Percentiles rank a stretch among this genome's conserved stretches.
Evolutionary conservation across 495 filamentous ascomycete genomes (phyloP).

Genomic region (Penicillium fimorum): DNA sequence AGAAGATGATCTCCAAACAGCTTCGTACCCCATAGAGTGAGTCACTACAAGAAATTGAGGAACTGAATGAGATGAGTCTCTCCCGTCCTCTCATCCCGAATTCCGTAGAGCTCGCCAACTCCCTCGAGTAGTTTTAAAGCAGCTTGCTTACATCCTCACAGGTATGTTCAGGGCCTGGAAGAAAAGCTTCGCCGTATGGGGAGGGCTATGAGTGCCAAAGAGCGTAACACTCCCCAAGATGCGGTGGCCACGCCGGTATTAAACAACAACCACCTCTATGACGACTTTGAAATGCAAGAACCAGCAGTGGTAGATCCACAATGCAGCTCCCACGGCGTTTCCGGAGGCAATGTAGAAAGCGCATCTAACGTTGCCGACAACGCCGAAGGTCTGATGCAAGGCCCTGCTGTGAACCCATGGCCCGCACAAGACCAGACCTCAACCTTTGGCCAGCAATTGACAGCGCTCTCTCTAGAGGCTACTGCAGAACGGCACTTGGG

Average conservation of each 20-base stretch:
- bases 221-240: not conserved
- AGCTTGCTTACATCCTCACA: constrained; percentile 15
- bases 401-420: constrained; percentile 5
- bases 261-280: not conserved
- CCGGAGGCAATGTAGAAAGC: not conserved
- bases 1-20: constrained; percentile 35
- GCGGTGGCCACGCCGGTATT: not conserved
- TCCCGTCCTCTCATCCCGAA: not conserved
- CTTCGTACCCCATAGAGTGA: constrained; percentile 38
- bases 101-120: not conserved
- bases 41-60: constrained; percentile 9
- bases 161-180: constrained; percentile 38
- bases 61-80: not conserved
- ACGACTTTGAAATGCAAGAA: not conserved
- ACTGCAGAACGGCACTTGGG: constrained; percentile 41
- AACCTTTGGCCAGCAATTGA: constrained; percentile 32
- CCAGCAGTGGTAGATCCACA: not conserved
- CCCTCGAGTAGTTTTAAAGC: not conserved
- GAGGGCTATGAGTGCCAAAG: not conserved
- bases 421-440: constrained; percentile 10
- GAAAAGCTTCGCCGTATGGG: not conserved
- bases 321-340: not conserved
- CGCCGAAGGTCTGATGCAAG: constrained; percentile 17
- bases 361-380: not conserved
- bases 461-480: constrained; percentile 36